A percentile compares a stretch with the other conserved stretches of the same genome.
Conservation (phyloP, 495 filamentous ascomycete species). For the Tuber brumale region DNA sequence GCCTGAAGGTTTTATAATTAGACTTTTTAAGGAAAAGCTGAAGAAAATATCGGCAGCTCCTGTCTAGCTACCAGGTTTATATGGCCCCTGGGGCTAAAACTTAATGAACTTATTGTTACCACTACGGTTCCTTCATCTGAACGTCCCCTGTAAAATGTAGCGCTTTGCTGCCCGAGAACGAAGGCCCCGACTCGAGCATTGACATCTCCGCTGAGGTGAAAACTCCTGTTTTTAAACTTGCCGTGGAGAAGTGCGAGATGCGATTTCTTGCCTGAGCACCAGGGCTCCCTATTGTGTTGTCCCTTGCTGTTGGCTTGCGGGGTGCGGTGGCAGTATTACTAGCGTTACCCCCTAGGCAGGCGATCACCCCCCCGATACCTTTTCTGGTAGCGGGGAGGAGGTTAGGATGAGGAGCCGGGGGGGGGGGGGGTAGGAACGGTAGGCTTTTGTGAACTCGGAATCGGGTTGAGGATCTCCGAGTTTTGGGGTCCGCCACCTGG, state of each 20-base stretch:
- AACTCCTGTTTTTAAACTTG: not conserved
- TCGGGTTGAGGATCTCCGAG: not conserved
- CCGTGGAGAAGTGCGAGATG: not conserved
- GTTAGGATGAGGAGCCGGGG: not conserved
- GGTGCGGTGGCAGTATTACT: not conserved
- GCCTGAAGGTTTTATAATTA: not conserved
- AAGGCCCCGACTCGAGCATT: not conserved
- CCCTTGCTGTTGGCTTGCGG: not conserved
- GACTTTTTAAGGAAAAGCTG: not conserved
- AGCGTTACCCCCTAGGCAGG: not conserved
- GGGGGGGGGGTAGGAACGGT: not conserved
- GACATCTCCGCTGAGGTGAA: not conserved
- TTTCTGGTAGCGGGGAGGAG: not conserved
- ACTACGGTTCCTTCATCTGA: not conserved
- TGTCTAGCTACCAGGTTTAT: not conserved
- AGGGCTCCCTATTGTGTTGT: not conserved
- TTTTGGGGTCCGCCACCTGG: not conserved
- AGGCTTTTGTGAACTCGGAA: not conserved
- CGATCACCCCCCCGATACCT: not conserved
- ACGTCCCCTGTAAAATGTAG: not conserved
- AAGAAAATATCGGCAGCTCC: not conserved
- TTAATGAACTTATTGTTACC: not conserved
- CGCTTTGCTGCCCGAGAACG: not conserved
- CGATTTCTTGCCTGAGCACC: not conserved
- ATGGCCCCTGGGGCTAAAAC: not conserved